phyloP scores from a whole-genome alignment of 1,284 basidiomycete genomes.

The Pseudozyma thailandica region DNA sequence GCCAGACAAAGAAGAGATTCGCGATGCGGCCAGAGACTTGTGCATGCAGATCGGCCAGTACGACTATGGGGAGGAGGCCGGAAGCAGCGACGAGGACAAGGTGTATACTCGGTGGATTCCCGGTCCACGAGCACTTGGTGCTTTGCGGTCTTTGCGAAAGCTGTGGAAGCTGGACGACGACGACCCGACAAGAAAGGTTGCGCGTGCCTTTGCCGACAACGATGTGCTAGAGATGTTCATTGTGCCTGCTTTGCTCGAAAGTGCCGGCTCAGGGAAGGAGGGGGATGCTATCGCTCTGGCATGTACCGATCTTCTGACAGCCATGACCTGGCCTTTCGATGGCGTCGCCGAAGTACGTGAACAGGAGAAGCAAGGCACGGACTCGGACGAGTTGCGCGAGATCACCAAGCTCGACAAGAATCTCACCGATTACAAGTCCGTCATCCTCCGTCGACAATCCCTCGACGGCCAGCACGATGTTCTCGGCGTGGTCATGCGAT shows the following conservation, averaged over 20 bases:
- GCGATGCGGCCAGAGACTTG: constrained; percentile 57
- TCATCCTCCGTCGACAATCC: constrained; percentile 55
- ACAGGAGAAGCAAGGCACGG: constrained; percentile 55
- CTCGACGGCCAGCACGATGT: constrained; percentile 52
- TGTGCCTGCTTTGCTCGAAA: constrained; percentile 64
- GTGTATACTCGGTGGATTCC: constrained; percentile 61
- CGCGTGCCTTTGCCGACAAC: constrained; percentile 62
- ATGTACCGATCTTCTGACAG: constrained; percentile 66
- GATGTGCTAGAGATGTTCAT: constrained; percentile 63
- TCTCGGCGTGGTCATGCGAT: constrained; percentile 56
- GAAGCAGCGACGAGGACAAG: constrained; percentile 14
- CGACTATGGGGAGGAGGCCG: constrained; percentile 50
- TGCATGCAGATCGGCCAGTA: constrained; percentile 64
- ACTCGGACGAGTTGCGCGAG: constrained; percentile 44
- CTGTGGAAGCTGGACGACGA: constrained; percentile 65
- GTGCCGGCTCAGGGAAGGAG: constrained; percentile 53
- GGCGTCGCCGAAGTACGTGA: constrained; percentile 59
- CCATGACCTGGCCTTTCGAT: constrained; percentile 67
- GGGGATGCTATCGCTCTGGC: constrained; percentile 64
- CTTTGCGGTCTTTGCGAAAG: constrained; percentile 62
- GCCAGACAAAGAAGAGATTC: constrained; percentile 49
- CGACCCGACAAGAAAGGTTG: constrained; percentile 60
- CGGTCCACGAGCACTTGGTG: constrained; percentile 54
- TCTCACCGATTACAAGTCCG: constrained; percentile 64
- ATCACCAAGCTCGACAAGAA: constrained; percentile 53